Percentiles rank a stretch among this genome's conserved stretches.
phyloP scores from a whole-genome alignment of 495 filamentous ascomycete genomes.

The Amniculicola lignicola region DNA sequence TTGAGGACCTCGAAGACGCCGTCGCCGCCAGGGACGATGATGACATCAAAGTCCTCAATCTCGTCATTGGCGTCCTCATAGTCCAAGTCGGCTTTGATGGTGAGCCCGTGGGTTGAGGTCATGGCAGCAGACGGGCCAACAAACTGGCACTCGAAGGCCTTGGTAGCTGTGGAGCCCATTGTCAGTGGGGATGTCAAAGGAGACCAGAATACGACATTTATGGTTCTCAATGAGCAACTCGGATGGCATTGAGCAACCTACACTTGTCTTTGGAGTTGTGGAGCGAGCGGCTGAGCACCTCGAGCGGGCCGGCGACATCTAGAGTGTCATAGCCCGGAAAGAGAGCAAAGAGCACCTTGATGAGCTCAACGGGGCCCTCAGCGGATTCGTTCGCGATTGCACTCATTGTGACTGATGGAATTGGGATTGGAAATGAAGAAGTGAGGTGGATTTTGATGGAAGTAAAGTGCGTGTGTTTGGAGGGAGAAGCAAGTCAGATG shows the following conservation, averaged over 20 bases:
- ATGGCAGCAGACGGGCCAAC: conserved; percentile 39
- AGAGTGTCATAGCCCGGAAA: conserved; percentile 52
- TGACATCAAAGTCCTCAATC: conserved; percentile 66
- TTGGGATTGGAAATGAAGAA: conserved; percentile 3
- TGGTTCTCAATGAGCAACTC: not conserved
- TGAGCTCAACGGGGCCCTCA: conserved; percentile 38
- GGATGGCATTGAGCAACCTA: conserved; percentile 32
- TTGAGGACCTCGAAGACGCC: conserved; percentile 52
- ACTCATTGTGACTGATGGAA: conserved; percentile 41
- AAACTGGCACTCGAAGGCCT: conserved; percentile 48
- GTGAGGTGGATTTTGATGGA: not conserved
- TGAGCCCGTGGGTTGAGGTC: conserved; percentile 44
- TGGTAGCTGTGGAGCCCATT: conserved; percentile 39
- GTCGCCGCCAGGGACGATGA: conserved; percentile 64
- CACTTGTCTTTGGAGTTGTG: conserved; percentile 61
- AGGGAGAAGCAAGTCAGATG: no score
- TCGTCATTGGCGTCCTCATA: conserved; percentile 61
- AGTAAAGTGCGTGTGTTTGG: not conserved
- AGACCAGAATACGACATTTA: conserved; percentile 12
- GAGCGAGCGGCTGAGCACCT: conserved; percentile 57
- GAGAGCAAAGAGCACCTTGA: conserved; percentile 55
- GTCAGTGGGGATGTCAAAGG: not conserved
- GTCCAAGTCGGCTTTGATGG: conserved; percentile 49
- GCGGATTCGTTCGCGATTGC: conserved; percentile 42
- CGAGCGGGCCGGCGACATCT: conserved; percentile 66